Conservation (phyloP, 805 yeast genomes). For the Millerozyma acaciae region DNA sequence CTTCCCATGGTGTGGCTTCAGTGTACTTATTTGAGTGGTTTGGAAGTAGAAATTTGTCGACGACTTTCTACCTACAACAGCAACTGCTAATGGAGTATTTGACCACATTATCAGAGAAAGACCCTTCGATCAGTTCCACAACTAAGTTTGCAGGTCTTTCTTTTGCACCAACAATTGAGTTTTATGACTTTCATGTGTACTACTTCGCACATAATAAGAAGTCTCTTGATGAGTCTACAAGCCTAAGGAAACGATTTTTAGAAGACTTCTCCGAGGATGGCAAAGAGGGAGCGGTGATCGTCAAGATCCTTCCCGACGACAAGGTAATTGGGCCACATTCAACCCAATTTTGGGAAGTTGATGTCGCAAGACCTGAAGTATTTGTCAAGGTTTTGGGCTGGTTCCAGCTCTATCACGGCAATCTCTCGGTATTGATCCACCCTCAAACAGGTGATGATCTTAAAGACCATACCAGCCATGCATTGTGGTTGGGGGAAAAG, state of each 20-base stretch:
- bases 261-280: conserved; percentile 21
- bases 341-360: conserved; percentile 33
- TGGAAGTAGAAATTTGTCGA: no score
- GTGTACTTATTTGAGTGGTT: no score
- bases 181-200: conserved; percentile 32
- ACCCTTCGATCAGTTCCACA: conserved; percentile 16
- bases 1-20: no score
- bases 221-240: conserved; percentile 18
- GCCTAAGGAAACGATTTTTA: conserved; percentile 17
- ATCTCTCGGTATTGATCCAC: conserved; percentile 28
- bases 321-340: conserved; percentile 29
- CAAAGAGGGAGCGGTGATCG: conserved; percentile 24
- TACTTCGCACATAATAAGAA: conserved; percentile 18
- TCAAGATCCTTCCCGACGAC: conserved; percentile 23
- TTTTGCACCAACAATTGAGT: conserved; percentile 22
- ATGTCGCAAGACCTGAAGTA: conserved; percentile 27
- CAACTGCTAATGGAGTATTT: conserved; percentile 32
- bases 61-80: no score
- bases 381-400: conserved; percentile 24
- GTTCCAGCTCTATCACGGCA: conserved; percentile 30
- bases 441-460: conserved; percentile 31
- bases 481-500: conserved; percentile 28
- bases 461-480: conserved; percentile 24
- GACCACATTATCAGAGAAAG: conserved; percentile 15
- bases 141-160: conserved; percentile 15